Conservation (phyloP, 2,329 filamentous ascomycete species). For the Penicillium sp. region DNA sequence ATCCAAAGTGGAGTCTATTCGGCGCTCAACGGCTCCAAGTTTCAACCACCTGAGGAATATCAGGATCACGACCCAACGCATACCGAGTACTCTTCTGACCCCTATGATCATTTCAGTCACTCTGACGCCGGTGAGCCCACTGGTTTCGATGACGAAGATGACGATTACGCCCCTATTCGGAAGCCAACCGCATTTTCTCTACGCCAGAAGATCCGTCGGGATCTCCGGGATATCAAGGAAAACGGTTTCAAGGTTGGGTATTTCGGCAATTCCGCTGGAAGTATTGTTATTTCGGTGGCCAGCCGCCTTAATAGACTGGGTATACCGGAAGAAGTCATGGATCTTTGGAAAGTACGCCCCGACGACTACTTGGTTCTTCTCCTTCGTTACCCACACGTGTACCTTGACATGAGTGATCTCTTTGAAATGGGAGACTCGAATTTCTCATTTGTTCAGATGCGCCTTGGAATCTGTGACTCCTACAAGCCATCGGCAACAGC, state of each 20-base stretch:
- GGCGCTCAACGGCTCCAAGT: constrained; percentile 11
- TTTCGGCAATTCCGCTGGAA: constrained; percentile 52
- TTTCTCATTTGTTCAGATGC: constrained; percentile 52
- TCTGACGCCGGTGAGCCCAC: not conserved
- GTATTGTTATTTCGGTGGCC: constrained; percentile 63
- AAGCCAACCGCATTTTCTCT: constrained; percentile 1
- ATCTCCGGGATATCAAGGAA: constrained; percentile 60
- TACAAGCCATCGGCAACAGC: constrained; percentile 68
- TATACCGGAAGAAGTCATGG: constrained; percentile 70
- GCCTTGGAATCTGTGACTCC: constrained; percentile 66
- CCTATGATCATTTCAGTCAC: too few relatives aligned
- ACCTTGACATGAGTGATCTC: constrained; percentile 45
- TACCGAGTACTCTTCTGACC: not conserved
- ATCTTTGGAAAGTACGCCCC: constrained; percentile 70
- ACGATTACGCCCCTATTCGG: constrained; percentile 7
- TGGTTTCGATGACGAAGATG: constrained; percentile 26
- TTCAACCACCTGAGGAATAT: constrained; percentile 7
- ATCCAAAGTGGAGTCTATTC: constrained; percentile 43
- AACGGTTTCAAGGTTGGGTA: constrained; percentile 71
- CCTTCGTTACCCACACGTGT: constrained; percentile 62
- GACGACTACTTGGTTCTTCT: constrained; percentile 72
- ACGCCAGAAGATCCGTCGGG: constrained; percentile 50
- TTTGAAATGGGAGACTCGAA: not conserved
- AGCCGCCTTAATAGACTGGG: constrained; percentile 67
- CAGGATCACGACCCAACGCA: not conserved